These are phyloP conservation scores for Linnemannia schmuckeri DNA, from an alignment of 192 early-diverging fungal genomes.

Conservation along the genomic window DNA sequence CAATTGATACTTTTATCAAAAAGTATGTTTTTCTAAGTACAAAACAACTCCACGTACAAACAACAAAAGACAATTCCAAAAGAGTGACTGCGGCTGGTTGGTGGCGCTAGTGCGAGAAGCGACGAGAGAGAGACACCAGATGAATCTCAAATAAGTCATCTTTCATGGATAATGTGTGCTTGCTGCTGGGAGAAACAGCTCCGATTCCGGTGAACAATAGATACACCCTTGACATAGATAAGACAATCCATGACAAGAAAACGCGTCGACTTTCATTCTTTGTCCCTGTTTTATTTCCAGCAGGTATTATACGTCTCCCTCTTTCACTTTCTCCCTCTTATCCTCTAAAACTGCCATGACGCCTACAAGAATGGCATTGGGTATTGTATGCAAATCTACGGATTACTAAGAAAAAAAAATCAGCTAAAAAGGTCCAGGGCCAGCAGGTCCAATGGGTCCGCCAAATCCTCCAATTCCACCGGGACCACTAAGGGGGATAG, in stretches of 20 bases:
- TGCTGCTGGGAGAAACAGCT: neutral
- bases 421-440: constrained; percentile 8
- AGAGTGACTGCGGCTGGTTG: constrained; percentile 6
- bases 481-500: neutral
- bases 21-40: neutral
- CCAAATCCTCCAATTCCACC: constrained; percentile 17
- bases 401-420: neutral
- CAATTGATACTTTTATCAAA: neutral
- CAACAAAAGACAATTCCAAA: neutral
- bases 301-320: neutral
- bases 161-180: neutral
- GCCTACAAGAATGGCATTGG: neutral
- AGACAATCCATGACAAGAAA: neutral
- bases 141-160: neutral
- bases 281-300: neutral
- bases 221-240: neutral
- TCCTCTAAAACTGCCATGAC: neutral
- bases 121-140: neutral
- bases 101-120: neutral
- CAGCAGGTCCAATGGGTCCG: constrained; percentile 10
- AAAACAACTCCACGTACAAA: neutral
- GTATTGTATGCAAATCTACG: neutral
- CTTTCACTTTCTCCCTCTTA: neutral
- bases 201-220: neutral
- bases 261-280: neutral